Evolutionary conservation across 2,329 filamentous ascomycete species (phyloP).

Genomic region (Fusarium decemcellulare): DNA sequence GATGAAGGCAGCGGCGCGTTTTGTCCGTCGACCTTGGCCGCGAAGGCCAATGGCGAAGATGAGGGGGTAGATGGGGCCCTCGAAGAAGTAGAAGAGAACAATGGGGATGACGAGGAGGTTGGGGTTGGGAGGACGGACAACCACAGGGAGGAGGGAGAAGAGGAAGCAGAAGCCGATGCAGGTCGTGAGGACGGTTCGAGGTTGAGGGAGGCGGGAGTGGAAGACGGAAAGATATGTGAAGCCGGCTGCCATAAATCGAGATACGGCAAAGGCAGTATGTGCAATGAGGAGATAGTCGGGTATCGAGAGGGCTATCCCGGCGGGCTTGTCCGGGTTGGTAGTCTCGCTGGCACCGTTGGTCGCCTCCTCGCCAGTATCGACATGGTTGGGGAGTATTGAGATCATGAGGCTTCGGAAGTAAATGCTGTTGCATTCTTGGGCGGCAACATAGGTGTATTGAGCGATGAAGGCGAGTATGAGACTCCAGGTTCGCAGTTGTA

Average conservation of each 20-base stretch:
- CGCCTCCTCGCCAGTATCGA: constrained; percentile 36
- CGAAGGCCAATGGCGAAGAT: constrained; percentile 85
- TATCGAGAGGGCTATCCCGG: constrained; percentile 66
- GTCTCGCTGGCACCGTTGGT: constrained; percentile 45
- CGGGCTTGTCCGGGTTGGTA: constrained; percentile 52
- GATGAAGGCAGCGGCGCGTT: constrained; percentile 82
- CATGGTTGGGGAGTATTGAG: constrained; percentile 53
- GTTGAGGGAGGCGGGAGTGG: constrained; percentile 68
- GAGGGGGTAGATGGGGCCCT: constrained; percentile 86
- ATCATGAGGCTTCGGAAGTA: constrained; percentile 70
- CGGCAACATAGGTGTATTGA: constrained; percentile 85
- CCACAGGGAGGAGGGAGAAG: constrained; percentile 63
- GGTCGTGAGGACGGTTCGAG: constrained; percentile 78
- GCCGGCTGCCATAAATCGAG: constrained; percentile 77
- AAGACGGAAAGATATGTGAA: constrained; percentile 72
- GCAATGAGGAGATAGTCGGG: constrained; percentile 80
- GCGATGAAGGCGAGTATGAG: constrained; percentile 80
- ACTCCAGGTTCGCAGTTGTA: constrained; percentile 68
- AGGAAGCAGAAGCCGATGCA: constrained; percentile 74
- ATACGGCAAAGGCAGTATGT: constrained; percentile 80
- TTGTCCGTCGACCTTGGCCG: constrained; percentile 84
- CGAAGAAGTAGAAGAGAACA: constrained; percentile 82
- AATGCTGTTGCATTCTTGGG: constrained; percentile 76
- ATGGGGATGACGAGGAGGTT: constrained; percentile 72
- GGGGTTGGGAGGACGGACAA: constrained; percentile 60